Evolutionary conservation across 345 rosid species (phyloP), one percentile per base, ranked within the genome.

Genomic region (Eucalyptus victrix): DNA sequence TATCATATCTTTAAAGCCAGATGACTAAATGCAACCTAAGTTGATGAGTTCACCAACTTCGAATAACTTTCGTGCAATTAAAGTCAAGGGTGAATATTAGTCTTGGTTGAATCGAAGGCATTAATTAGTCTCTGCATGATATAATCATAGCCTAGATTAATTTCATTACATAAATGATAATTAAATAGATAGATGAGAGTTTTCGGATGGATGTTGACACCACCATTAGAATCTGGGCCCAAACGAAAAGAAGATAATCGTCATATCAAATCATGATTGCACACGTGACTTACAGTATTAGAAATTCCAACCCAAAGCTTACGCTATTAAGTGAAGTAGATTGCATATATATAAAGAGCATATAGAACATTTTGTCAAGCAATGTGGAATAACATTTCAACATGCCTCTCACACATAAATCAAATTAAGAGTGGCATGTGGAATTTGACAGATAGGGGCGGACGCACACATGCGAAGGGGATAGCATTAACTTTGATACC

Each of bases 271-370:
- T 11, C 45, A 19, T 18, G 81, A 72, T 67, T 67, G 6, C 12
- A 72, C 14, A 72, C 21, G 34, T 34, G 44, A 19, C 26, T 34
- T 8, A 3, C 0, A 1, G 8, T 5, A 2, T 5, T 72, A 34
- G 7, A 72, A 37, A 34, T 23, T 72, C 5, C 83, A 37, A 72
- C 5, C 3, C 8, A 37, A 72, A 72, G 4, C 7, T 10, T 19
- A 72, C 12, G 6, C 7, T 72, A 37, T 32, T 11, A 37, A 10
- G 14, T 37, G 45, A 1, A 72, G 6, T 12, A 10, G 26, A 21
- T 0, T 1, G 4, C 8, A 37, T 72, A 7, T 10, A 72, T 72
- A 19, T 37, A 19, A 34, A 72, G 8, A 37, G 8, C 5, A 0
- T 18, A 3, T 19, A 37, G 3, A 37, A 69, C 23, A 6, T 9